Evolutionary conservation across 2,329 filamentous ascomycete genomes (phyloP), one percentile per base, ranked within the genome.

Genomic region (Xylariaceae sp.): DNA sequence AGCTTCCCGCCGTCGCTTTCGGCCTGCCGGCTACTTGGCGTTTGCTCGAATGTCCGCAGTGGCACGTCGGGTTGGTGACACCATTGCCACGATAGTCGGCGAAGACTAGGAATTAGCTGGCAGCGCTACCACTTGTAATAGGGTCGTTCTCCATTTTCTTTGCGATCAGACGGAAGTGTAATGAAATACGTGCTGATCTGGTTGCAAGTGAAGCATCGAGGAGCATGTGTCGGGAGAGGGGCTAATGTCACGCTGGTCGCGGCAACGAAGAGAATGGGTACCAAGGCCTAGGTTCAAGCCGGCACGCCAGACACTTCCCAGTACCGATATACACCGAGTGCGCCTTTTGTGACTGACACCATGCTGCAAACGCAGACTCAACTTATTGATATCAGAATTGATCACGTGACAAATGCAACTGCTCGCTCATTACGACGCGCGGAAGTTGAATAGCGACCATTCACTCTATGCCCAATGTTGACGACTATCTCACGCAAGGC

Each of bases 91-190:
- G 41, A 12, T 5, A 7, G 34, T 53, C 50, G 12, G 31, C 16
- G 33, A 48, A 53, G n/a, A 48, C 31, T 16, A 48, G 45, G 45
- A 52, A 48, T 39, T 45, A 45, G 11, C 18, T 17, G n/a, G 41
- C 50, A 53, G 6, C 3, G 34, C 14, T 6, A 6, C 16, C 50
- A 52, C 22, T 48, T 48, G 31, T 38, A 48, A 42, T 52, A 52
- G 16, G 50, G 50, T 7, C 50, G 45, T 31, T 41, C 50, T 28
- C 31, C 44, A 18, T 52, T 52, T 14, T 45, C 50, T 33, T 52
- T 52, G 33, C 45, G 45, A 22, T 52, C 48, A 18, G 43, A 42
- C 12, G 9, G 17, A 33, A 42, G 7, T 31, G 48, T 51, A 13
- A 51, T 18, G 33, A 17, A 28, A 19, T 17, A 39, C 28, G 16